Conservation (phyloP, 345 rosid genomes). For the Sisymbrium altissimum region DNA sequence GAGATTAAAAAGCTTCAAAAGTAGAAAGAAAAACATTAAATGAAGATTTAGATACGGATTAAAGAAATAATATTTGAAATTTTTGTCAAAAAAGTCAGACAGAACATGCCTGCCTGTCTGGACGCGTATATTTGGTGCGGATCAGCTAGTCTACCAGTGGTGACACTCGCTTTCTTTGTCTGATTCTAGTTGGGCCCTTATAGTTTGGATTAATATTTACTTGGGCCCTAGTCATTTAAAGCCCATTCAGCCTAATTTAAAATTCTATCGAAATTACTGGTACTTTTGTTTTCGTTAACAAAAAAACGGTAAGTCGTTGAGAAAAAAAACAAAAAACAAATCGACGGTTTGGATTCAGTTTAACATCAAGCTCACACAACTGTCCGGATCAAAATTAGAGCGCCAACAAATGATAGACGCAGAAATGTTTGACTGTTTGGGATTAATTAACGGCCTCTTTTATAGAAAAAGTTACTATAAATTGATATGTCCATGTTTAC, state of each 20-base stretch:
- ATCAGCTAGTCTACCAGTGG: not conserved
- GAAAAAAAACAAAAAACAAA: not conserved
- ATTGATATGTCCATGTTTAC: not conserved
- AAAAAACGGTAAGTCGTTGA: slow-evolving; percentile 2
- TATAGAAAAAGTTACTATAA: not conserved
- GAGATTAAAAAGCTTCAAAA: slow-evolving; percentile 1
- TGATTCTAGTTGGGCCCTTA: not conserved
- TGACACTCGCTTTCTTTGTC: not conserved
- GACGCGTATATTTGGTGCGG: slow-evolving; percentile 25
- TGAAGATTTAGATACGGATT: slow-evolving; percentile 14
- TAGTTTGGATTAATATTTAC: not conserved
- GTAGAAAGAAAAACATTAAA: not conserved
- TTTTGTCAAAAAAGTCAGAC: slow-evolving; percentile 19
- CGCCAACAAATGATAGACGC: not conserved
- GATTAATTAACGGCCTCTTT: slow-evolving; percentile 8
- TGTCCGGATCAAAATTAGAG: slow-evolving; percentile 4
- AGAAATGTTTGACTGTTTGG: not conserved
- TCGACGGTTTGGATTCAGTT: not conserved
- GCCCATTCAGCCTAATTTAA: not conserved
- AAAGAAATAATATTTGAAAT: not conserved
- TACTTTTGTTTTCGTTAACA: not conserved
- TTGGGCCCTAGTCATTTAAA: not conserved
- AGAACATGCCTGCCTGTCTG: slow-evolving; percentile 36
- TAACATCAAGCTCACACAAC: slow-evolving; percentile 12
- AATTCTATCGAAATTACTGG: not conserved